Percentiles rank a stretch among this genome's conserved stretches.
phyloP scores from a whole-genome alignment of 2,329 filamentous ascomycete species.

The Botryosphaeria agaves region DNA sequence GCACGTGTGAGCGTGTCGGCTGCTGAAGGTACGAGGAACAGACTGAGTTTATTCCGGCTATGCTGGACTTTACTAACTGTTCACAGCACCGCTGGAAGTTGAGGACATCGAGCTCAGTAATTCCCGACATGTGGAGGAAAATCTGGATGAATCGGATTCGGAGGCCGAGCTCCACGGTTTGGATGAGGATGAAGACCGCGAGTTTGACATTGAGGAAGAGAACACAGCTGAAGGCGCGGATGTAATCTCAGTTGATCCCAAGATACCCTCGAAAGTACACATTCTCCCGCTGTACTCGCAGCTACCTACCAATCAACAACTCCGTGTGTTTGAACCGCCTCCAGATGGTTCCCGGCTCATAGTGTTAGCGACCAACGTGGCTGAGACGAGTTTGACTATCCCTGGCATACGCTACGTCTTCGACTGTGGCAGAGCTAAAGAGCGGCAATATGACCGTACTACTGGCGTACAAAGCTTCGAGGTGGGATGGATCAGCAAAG shows the following conservation, averaged over 20 bases:
- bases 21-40: conserved; percentile 31
- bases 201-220: conserved; percentile 43
- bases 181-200: conserved; percentile 42
- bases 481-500: conserved; percentile 94
- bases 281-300: conserved; percentile 90
- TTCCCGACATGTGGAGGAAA: too few relatives aligned
- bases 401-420: conserved; percentile 92
- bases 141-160: conserved; percentile 31
- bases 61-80: not conserved
- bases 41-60: conserved; percentile 1
- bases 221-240: conserved; percentile 42
- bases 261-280: conserved; percentile 52
- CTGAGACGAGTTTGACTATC: conserved; percentile 93
- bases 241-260: too few relatives aligned
- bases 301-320: conserved; percentile 75
- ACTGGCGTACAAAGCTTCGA: conserved; percentile 94
- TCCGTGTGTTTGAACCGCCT: conserved; percentile 72
- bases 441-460: conserved; percentile 70
- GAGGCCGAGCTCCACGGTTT: conserved; percentile 43
- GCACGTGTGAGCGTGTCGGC: conserved; percentile 60
- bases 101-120: conserved; percentile 77
- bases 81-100: conserved; percentile 50
- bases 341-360: conserved; percentile 73
- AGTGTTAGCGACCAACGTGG: conserved; percentile 87
- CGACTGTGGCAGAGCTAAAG: conserved; percentile 82